Evolutionary conservation across 257 asterid species (phyloP).

Genomic region (Anisodus acutangulus): DNA sequence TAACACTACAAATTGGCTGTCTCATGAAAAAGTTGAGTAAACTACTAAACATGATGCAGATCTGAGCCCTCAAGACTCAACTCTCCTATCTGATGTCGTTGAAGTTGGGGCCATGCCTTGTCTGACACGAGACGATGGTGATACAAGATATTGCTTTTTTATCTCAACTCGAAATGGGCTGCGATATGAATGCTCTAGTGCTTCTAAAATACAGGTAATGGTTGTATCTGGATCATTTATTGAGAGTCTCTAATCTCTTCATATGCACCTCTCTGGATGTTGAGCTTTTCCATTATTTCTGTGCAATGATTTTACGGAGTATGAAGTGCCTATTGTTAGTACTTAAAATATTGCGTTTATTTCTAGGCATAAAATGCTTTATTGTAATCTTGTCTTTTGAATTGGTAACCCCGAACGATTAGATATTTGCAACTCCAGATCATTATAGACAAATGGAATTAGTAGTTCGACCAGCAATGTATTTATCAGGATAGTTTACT

Average conservation of each 20-base stretch:
- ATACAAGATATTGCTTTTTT: conserved; percentile 67
- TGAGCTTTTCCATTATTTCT: not conserved
- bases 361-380: not conserved
- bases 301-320: not conserved
- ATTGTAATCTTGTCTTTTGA: not conserved
- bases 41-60: conserved; percentile 49
- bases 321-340: not conserved
- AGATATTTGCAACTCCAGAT: not conserved
- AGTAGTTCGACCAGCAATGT: not conserved
- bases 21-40: not conserved
- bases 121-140: conserved; percentile 65
- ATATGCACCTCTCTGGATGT: not conserved
- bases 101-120: conserved; percentile 78
- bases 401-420: not conserved
- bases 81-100: conserved; percentile 76
- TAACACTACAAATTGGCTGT: not conserved
- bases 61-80: conserved; percentile 93
- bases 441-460: not conserved
- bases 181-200: conserved; percentile 89
- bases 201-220: conserved; percentile 79
- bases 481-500: not conserved
- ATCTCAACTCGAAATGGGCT: conserved; percentile 83
- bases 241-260: not conserved
- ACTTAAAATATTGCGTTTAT: not conserved
- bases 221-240: not conserved